Base-by-base conservation (phyloP, 2,329 filamentous ascomycete species). In the Phoma sp. region DNA sequence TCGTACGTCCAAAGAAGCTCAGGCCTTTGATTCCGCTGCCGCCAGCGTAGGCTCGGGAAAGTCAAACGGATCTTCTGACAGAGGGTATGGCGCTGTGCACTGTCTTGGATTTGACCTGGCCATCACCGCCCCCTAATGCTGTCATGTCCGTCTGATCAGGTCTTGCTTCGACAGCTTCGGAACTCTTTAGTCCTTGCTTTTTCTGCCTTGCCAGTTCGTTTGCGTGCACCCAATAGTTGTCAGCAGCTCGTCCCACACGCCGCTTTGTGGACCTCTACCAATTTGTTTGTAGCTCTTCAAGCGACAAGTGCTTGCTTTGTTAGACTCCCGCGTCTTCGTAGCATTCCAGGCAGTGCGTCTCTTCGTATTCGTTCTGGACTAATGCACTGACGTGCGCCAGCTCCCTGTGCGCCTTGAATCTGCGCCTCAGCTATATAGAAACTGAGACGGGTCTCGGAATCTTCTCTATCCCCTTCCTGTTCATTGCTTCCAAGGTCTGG, bases 201-300 rank as follows among this genome's bases (percentile, higher is more conserved):
- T 33, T 41, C 49, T 47, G 45, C 38, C 27, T 38, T 37, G 41
- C 49, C 57, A 43, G 45, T 60, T 35, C 35, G 37, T 37, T 58
- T 55, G 55, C 62, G 47, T 47, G 59, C 59, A 57, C 52, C 54
- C 40, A 40, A 23, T 39, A 37, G 42, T 51, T 50, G 30, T 38
- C 44, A 63, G 44, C 22, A 43, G 57, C 51, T 58, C 48, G 55
- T 57, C 62, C 47, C 60, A 67, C 69, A 60, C 62, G 38, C 59
- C 54, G 52, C 46, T 44, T 61, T 51, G 48, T 63, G 62, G 52
- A 60, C 45, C 45, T 47, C 48, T 52, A 24, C 55, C 65, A 72
- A 67, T 64, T 62, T 70, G 69, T 72, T 72, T 72, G 70, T 65
- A 52, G 47, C 7, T 65, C 64, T 58, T 52, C 63, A 64, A 66